These are phyloP conservation scores for Fusarium nodosum DNA, from an alignment of 2,329 filamentous ascomycete species.

Conservation along the genomic window DNA sequence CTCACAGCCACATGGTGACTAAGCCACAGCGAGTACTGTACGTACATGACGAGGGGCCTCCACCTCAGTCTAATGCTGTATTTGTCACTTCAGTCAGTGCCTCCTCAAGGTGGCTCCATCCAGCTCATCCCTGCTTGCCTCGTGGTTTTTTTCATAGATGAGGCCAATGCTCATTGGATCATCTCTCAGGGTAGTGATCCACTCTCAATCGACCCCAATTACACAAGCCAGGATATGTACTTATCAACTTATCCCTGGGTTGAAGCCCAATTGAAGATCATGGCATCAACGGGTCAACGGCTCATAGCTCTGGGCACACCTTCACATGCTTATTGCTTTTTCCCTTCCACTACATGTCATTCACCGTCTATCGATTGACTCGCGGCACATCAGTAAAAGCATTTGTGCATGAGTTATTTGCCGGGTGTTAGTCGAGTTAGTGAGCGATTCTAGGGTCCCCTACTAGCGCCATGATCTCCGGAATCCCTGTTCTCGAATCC, in stretches of 20 bases:
- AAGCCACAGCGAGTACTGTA: conserved; percentile 24
- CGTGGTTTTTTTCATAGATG: conserved; percentile 34
- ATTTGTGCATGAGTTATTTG: conserved; percentile 25
- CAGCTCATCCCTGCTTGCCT: conserved; percentile 37
- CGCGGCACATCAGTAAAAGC: conserved; percentile 10
- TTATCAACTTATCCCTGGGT: conserved; percentile 10
- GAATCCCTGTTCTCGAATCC: conserved; percentile 34
- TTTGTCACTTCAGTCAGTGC: conserved; percentile 19
- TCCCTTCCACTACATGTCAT: not conserved
- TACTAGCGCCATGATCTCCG: conserved; percentile 47
- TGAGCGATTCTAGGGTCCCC: conserved; percentile 15
- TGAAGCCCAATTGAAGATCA: conserved; percentile 20
- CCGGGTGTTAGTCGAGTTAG: conserved; percentile 21
- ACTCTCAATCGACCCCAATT: not conserved
- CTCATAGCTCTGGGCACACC: not conserved
- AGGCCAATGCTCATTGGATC: conserved; percentile 7
- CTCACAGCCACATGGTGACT: conserved; percentile 21
- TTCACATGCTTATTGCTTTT: conserved; percentile 15
- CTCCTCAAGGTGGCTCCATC: conserved; percentile 20
- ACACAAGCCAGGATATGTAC: not conserved
- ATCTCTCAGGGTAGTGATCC: not conserved
- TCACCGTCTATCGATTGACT: conserved; percentile 12
- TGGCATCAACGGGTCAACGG: conserved; percentile 6
- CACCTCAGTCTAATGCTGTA: not conserved
- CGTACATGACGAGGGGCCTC: not conserved